Base-by-base conservation (phyloP, 2,329 filamentous ascomycete genomes). In the Pseudophaeomoniella oleicola region DNA sequence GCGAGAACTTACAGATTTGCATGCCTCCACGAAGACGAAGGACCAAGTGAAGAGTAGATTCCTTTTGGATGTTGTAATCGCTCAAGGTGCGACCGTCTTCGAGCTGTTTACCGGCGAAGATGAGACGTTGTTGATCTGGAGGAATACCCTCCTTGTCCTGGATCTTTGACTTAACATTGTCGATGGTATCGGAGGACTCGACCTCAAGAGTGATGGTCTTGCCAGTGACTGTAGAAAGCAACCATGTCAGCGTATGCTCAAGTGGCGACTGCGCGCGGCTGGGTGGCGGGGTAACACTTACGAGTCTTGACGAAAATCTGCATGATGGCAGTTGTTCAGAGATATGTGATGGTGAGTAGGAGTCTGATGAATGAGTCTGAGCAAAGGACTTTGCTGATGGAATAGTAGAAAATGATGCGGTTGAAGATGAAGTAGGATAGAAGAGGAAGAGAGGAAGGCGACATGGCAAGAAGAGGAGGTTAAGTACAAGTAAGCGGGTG, bases 251-350 rank as follows among this genome's bases (percentile, higher is more conserved):
- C 31, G 29, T 39, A 34, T 15, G 37, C n/a, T 34, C 18, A 31
- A 10, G 37, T 45, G 39, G 42, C 41, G 39, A 43, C 22, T n/a
- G n/a, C 22, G 22, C 41, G 36, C 46, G 41, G 45, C 42, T 37
- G 45, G 43, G 50, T 48, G 47, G 48, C 45, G 50, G 53, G 49
- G 46, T 44, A 22, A 27, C 52, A 79, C 80, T 73, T 70, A 85
- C 80, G 75, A 51, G 86, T 94, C 79, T 94, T 94, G 55, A 94
- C 87, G 65, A 94, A 94, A 72, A 94, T 94, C 74, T 94, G 87
- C 87, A 94, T 92, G 62, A 49, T 77, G 63, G 47, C 58, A 55
- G 46, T 6, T 27, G n/a, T 27, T 27, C 22, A 27, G 22, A n/a
- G n/a, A n/a, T n/a, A n/a, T n/a, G 22, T 27, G 22, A 27, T 27